Percentiles rank a stretch among this genome's conserved stretches.
Evolutionary conservation across 2,329 filamentous ascomycete genomes (phyloP).

Genomic region (Aaosphaeria pasadenensis): DNA sequence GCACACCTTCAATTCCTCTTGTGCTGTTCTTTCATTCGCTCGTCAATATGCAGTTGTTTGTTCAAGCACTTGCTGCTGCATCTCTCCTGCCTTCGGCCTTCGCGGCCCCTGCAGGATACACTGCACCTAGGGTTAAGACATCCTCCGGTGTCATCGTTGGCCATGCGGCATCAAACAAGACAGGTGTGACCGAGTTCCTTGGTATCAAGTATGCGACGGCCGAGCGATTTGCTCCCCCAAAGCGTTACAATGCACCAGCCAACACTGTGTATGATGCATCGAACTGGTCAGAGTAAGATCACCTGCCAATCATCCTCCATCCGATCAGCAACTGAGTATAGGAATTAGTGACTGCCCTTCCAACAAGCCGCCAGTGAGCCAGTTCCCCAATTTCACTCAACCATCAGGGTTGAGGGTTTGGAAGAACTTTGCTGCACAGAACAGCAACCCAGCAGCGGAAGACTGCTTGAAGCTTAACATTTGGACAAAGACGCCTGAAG

Average conservation of each 20-base stretch:
- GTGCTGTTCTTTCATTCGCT: too few species aligned
- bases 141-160: neutral
- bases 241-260: neutral
- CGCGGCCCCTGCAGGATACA: too few species aligned
- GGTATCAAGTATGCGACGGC: neutral
- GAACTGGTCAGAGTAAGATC: neutral
- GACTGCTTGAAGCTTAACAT: neutral
- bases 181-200: neutral
- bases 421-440: neutral
- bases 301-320: neutral
- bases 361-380: neutral
- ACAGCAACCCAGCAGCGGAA: neutral
- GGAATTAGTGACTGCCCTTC: neutral
- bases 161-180: neutral
- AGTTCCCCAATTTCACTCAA: neutral
- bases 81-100: too few species aligned
- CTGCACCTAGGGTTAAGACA: too few species aligned
- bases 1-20: too few species aligned
- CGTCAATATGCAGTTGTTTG: too few species aligned
- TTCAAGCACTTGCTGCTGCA: too few species aligned
- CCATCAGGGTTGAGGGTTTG: neutral
- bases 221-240: neutral
- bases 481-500: neutral
- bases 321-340: neutral
- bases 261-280: neutral